Evolutionary conservation across 352 stramenopile genomes (phyloP), one percentile per base, ranked within the genome.

Genomic region (Pythium aristosporum): DNA sequence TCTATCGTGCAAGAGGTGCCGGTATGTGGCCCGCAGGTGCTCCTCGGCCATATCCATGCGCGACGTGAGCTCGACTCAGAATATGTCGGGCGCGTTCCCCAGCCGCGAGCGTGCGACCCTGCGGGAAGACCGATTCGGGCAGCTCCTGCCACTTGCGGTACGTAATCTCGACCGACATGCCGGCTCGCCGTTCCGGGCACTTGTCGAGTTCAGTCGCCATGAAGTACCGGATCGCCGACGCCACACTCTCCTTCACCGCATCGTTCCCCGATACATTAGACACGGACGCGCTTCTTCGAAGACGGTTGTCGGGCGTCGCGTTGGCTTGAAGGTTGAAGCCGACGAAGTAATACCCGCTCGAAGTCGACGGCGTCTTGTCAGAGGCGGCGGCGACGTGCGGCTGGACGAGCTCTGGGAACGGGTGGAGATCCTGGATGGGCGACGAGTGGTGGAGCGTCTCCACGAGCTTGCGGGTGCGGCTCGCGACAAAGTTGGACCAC

Each of bases 401-500:
- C 49, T 83, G 75, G 36, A 95, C 61, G 13, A 92, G 70, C 16
- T 88, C 75, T 2, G 87, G 85, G 12, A 90, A 79, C 7, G 81
- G 81, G 44, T 96, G 87, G n/a, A 96, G 74, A 8, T 77, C 68
- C 10, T 75, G 54, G 21, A 96, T 75, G 0, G 72, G 73, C 0
- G 76, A 52, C 13, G 85, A 89, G 63, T 89, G 82, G 54, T 94
- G 74, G 47, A 96, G 69, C 11, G 84, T 87, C 60, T 94, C 82
- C 20, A 96, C 87, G 12, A 96, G 69, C 61, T 94, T 94, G 13
- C 87, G 82, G 21, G 82, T 90, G n/a, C 85, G 83, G 44, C 84
- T 92, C 18, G 80, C 79, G 8, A 96, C 83, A 67, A 93, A 93
- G 48, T 79, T 89, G 9, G 78, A 75, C 77, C 82, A 92, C 62